Base-by-base conservation (phyloP, 1,284 basidiomycete species). In the Ceratobasidium sp. region DNA sequence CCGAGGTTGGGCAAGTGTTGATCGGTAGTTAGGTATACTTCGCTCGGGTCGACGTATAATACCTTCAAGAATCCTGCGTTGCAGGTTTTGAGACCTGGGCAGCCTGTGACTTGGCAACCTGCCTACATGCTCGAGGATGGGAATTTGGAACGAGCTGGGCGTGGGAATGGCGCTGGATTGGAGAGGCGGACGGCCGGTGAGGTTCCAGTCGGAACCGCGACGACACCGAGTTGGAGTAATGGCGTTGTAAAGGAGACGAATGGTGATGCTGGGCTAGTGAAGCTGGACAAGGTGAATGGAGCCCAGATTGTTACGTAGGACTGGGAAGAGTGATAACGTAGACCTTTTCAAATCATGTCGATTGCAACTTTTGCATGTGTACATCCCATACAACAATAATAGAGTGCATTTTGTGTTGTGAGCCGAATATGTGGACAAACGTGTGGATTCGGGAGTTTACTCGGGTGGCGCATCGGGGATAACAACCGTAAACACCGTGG, bases 31-130 rank as follows among this genome's bases (percentile, higher is more conserved):
- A 96, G 94, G 34, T 99, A 97, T 78, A 99, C 97, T 0, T 97
- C 94, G 2, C 85, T 99, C 15, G 96, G 97, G 25, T 97, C 94
- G 17, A 96, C 92, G 0, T 93, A 88, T 79, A 98, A 98, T 79
- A 98, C 97, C 0, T 89, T 89, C 74, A 94, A 88, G 0, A 99
- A 99, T 75, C 96, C 96, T 0, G 85, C 72, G 56, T 54, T 73
- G 38, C 75, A 55, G 71, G 73, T 57, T 49, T 68, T 56, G 5
- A n/a, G 53, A 34, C 69, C 69, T 15, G 47, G 38, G 6, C 49
- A n/a, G 20, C 43, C 27, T 6, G 64, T 62, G n/a, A 38, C 78
- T 32, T 92, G 91, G 78, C 80, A 82, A 32, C 93, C 93, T 0
- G 93, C 93, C 0, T 92, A 93, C 78, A 88, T 92, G 79, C 82